Conservation (phyloP, 148 eudicot genomes). For the Camellia lanceoleosa region DNA sequence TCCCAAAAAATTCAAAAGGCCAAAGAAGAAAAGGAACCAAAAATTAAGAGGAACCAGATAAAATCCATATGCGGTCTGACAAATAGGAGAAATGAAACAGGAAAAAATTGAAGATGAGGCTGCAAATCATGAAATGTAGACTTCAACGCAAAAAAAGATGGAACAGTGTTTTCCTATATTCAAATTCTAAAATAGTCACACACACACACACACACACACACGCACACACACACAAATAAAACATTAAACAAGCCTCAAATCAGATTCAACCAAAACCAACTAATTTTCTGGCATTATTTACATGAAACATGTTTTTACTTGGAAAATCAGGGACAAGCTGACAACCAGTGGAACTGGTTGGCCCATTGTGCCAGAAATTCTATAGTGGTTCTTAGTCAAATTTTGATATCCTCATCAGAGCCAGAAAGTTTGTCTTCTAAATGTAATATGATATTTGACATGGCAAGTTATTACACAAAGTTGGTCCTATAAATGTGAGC, state of each 20-base stretch:
- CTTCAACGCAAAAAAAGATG: background rate
- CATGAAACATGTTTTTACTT: background rate
- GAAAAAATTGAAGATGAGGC: background rate
- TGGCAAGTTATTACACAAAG: background rate
- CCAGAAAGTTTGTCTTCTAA: background rate
- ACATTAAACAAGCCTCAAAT: background rate
- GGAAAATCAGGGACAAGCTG: background rate
- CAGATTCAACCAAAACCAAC: background rate
- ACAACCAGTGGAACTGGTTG: background rate
- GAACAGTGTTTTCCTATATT: background rate
- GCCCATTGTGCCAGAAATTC: background rate
- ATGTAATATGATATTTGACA: background rate
- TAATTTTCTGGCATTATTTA: constrained; percentile 3
- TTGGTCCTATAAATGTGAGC: background rate
- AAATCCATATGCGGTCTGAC: background rate
- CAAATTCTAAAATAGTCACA: background rate
- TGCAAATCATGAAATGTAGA: background rate
- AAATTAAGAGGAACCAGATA: background rate
- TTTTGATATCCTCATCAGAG: background rate
- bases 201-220: background rate
- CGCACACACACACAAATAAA: too few relatives aligned
- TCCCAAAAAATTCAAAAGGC: background rate
- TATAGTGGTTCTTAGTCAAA: background rate
- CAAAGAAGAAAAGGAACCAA: too few relatives aligned
- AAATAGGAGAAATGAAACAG: background rate